A percentile compares a stretch with the other conserved stretches of the same genome.
phyloP scores from a whole-genome alignment of 495 filamentous ascomycete species.

The Daldinia concentrica region DNA sequence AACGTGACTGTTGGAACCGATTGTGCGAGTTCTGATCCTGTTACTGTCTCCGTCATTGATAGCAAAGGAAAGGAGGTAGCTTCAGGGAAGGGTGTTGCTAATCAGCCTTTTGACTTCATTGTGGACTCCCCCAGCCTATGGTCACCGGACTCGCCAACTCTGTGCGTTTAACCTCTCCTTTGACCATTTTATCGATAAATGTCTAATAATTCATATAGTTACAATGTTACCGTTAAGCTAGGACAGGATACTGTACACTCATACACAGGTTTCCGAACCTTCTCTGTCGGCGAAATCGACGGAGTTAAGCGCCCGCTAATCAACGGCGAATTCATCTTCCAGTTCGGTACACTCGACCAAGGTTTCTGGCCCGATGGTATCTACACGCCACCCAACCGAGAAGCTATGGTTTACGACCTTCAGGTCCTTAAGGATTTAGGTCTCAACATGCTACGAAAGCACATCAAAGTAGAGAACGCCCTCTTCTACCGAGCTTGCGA shows the following conservation, averaged over 20 bases:
- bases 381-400: conserved; percentile 65
- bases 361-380: conserved; percentile 77
- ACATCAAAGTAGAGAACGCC: conserved; percentile 74
- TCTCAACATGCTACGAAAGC: conserved; percentile 75
- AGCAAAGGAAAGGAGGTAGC: conserved; percentile 47
- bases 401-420: conserved; percentile 74
- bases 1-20: conserved; percentile 58
- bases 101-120: conserved; percentile 60
- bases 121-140: conserved; percentile 63
- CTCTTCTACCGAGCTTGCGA: conserved; percentile 75
- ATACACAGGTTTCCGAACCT: conserved; percentile 74
- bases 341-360: conserved; percentile 73
- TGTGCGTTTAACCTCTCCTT: conserved; percentile 42
- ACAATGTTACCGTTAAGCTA: conserved; percentile 67
- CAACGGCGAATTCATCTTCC: conserved; percentile 71
- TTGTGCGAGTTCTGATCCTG: conserved; percentile 41
- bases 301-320: conserved; percentile 69
- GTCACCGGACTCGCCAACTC: conserved; percentile 67
- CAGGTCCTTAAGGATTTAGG: conserved; percentile 67
- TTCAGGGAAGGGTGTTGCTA: conserved; percentile 47
- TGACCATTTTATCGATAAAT: background rate
- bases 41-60: conserved; percentile 58
- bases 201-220: conserved; percentile 43
- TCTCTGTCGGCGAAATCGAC: conserved; percentile 61
- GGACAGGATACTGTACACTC: conserved; percentile 64